Evolutionary conservation across 148 eudicot species (phyloP).

Genomic region (Heliamphora exappendiculata): DNA sequence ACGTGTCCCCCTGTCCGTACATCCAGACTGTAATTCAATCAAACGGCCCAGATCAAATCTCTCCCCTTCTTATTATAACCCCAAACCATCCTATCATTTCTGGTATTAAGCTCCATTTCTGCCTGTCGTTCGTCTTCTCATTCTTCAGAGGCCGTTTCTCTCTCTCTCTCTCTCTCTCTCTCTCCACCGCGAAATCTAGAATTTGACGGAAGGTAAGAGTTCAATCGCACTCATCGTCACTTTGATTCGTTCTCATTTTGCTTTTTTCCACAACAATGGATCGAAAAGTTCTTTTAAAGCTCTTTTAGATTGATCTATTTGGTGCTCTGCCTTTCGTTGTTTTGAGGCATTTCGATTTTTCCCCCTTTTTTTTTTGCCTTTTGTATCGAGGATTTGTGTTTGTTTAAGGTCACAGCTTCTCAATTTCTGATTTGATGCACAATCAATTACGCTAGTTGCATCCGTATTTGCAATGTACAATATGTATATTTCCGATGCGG

Average conservation of each 20-base stretch:
- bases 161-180: not conserved
- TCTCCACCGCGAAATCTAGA: not conserved
- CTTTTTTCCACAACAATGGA: too few species aligned
- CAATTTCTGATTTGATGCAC: not conserved
- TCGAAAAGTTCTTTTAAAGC: not conserved
- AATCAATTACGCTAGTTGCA: not conserved
- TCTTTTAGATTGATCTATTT: not conserved
- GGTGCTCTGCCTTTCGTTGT: not conserved
- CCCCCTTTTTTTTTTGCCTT: not conserved
- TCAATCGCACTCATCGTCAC: not conserved
- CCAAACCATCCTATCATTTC: not conserved
- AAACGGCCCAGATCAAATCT: constrained; percentile 28
- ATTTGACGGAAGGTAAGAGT: not conserved
- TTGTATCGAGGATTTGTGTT: not conserved
- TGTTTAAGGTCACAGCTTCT: not conserved
- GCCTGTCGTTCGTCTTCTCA: not conserved
- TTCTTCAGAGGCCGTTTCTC: not conserved
- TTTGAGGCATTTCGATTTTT: not conserved
- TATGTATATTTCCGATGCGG: not conserved
- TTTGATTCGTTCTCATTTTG: not conserved
- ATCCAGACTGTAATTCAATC: constrained; percentile 31
- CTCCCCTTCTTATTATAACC: constrained; percentile 12
- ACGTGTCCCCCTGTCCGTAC: constrained; percentile 29
- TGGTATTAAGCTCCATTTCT: too few species aligned
- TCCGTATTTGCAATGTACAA: not conserved